These are phyloP conservation scores for Blastobotrys indianensis DNA, from an alignment of 1,139 yeast species.

Conservation along the genomic window DNA sequence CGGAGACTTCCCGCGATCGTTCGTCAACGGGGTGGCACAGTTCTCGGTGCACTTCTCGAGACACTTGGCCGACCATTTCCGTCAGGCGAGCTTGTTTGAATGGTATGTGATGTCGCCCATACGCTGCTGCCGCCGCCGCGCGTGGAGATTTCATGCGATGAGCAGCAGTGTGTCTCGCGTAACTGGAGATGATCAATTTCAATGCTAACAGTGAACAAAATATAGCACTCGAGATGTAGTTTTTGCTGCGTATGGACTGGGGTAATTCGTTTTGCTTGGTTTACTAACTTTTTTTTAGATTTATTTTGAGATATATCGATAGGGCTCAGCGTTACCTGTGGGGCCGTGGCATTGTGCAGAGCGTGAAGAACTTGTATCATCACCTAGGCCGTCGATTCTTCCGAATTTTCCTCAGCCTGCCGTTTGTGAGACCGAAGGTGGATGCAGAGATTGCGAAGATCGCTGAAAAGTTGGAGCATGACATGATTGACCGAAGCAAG, in stretches of 20 bases:
- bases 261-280: too few species aligned
- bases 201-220: neutral
- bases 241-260: conserved; percentile 11
- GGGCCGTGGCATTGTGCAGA: conserved; percentile 15
- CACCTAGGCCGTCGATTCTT: conserved; percentile 15
- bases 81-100: conserved; percentile 17
- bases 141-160: neutral
- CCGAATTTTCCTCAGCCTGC: conserved; percentile 30
- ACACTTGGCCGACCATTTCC: conserved; percentile 13
- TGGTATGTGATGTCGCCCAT: conserved; percentile 13
- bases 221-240: conserved; percentile 23
- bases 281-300: conserved; percentile 2
- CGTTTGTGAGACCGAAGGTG: conserved; percentile 52
- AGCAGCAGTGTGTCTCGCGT: neutral
- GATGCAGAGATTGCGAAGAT: conserved; percentile 53
- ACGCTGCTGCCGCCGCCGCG: too few species aligned
- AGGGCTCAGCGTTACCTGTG: conserved; percentile 15
- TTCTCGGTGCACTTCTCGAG: conserved; percentile 3
- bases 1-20: too few species aligned
- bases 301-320: conserved; percentile 16
- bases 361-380: conserved; percentile 13
- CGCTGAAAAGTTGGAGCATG: conserved; percentile 45
- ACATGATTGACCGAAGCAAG: conserved; percentile 47
- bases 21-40: conserved; percentile 9
- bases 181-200: neutral